Percentiles rank a stretch among this genome's conserved stretches.
Evolutionary conservation across 1,284 basidiomycete species (phyloP).

Genomic region (Ceratobasidium sp.): DNA sequence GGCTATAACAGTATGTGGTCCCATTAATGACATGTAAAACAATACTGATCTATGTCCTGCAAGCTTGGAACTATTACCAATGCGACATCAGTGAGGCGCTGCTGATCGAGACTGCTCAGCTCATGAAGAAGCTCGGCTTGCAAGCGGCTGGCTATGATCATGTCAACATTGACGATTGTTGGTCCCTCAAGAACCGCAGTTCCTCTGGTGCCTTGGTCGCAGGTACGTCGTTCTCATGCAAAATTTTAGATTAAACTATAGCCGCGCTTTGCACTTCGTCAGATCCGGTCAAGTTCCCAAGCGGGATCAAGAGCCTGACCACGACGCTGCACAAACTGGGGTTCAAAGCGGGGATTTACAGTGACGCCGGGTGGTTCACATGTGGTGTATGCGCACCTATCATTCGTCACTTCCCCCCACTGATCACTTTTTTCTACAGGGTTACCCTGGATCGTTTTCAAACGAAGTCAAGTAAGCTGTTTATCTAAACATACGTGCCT

Average conservation of each 20-base stretch:
- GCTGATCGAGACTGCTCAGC: constrained; percentile 60
- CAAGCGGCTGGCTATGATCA: constrained; percentile 63
- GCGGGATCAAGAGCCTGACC: constrained; percentile 59
- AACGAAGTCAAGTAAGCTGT: constrained; percentile 60
- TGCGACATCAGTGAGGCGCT: constrained; percentile 66
- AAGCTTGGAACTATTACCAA: constrained; percentile 72
- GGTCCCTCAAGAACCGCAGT: constrained; percentile 63
- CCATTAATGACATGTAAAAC: constrained; percentile 17
- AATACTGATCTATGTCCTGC: not conserved
- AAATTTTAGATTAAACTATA: constrained; percentile 39
- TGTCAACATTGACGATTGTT: constrained; percentile 69
- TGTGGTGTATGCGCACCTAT: constrained; percentile 50
- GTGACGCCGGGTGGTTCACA: constrained; percentile 65
- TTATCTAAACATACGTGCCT: constrained; percentile 55
- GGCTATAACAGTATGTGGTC: constrained; percentile 61
- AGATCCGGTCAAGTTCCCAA: constrained; percentile 44
- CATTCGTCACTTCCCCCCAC: not conserved
- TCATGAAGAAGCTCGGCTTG: constrained; percentile 63
- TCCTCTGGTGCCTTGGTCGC: constrained; percentile 62
- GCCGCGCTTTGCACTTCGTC: constrained; percentile 49
- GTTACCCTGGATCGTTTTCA: constrained; percentile 64
- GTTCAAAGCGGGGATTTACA: constrained; percentile 66
- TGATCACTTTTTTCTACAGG: constrained; percentile 47
- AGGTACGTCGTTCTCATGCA: constrained; percentile 55
- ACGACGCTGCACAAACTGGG: constrained; percentile 60